A percentile compares a stretch with the other conserved stretches of the same genome.
phyloP scores from a whole-genome alignment of 1,139 yeast species.

The Wickerhamiella infanticola region DNA sequence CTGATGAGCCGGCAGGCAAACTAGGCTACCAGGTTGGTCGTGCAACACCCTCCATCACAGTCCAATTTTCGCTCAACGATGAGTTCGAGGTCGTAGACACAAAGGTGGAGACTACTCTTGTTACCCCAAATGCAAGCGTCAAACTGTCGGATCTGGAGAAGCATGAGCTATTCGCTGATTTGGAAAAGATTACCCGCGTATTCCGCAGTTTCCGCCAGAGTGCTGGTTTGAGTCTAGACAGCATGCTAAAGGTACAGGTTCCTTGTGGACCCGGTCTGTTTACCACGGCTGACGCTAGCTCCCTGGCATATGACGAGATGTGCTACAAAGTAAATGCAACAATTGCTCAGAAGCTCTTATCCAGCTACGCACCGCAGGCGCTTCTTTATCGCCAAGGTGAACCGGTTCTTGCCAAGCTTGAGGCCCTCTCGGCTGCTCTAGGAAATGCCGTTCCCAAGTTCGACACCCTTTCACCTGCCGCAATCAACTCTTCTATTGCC shows the following conservation, averaged over 20 bases:
- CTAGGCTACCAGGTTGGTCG: constrained; percentile 51
- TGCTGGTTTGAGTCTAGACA: constrained; percentile 9
- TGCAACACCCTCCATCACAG: constrained; percentile 56
- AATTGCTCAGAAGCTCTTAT: constrained; percentile 66
- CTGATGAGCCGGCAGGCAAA: constrained; percentile 42
- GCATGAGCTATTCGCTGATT: background rate
- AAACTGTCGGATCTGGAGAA: background rate
- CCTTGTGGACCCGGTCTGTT: constrained; percentile 33
- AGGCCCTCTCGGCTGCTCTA: constrained; percentile 59
- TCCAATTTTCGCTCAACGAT: constrained; percentile 37
- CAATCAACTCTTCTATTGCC: constrained; percentile 58
- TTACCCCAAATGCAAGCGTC: constrained; percentile 51
- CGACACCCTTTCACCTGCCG: constrained; percentile 61
- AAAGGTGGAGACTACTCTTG: constrained; percentile 2
- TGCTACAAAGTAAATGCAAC: constrained; percentile 71
- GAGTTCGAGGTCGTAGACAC: constrained; percentile 1
- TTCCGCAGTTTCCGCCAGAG: constrained; percentile 3
- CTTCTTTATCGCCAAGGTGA: constrained; percentile 76
- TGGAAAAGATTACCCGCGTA: constrained; percentile 3
- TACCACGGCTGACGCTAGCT: constrained; percentile 42
- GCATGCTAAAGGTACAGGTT: constrained; percentile 10
- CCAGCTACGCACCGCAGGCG: constrained; percentile 65
- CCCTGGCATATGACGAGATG: constrained; percentile 54
- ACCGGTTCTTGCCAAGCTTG: constrained; percentile 72
- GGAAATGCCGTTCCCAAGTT: constrained; percentile 41